Evolutionary conservation across 1,139 yeast genomes (phyloP).

Genomic region (Kodamaea arcana): DNA sequence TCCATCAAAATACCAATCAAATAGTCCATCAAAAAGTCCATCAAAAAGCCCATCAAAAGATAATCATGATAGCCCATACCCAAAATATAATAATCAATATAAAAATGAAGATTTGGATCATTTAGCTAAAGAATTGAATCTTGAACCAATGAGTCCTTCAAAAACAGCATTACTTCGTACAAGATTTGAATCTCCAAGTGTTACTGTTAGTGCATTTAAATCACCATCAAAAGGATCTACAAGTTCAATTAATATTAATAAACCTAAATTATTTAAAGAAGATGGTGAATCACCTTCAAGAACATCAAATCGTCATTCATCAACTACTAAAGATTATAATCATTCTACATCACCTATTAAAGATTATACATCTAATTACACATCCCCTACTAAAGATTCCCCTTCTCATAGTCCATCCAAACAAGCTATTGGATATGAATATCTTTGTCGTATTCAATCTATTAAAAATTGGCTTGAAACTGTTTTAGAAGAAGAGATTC

Average conservation of each 20-base stretch:
- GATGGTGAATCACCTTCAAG: slow-evolving; percentile 15
- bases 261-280: slow-evolving; percentile 16
- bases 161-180: slow-evolving; percentile 29
- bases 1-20: too few relatives aligned
- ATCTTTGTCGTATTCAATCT: slow-evolving; percentile 83
- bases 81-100: too few relatives aligned
- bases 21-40: too few relatives aligned
- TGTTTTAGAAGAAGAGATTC: slow-evolving; percentile 52
- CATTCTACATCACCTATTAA: not conserved
- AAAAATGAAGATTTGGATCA: slow-evolving; percentile 35
- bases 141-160: slow-evolving; percentile 24
- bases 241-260: not conserved
- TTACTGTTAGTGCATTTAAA: slow-evolving; percentile 43
- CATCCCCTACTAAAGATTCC: slow-evolving; percentile 2
- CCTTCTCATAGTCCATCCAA: slow-evolving; percentile 22
- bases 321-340: not conserved
- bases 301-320: not conserved
- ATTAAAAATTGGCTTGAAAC: slow-evolving; percentile 56
- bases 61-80: too few relatives aligned
- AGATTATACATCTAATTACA: not conserved
- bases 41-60: too few relatives aligned
- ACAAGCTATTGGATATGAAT: slow-evolving; percentile 59
- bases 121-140: slow-evolving; percentile 33
- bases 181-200: slow-evolving; percentile 44
- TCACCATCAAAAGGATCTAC: slow-evolving; percentile 17